Evolutionary conservation across 225 moss, liverwort and hornwort genomes (phyloP).

Genomic region (Takakia lepidozioides): DNA sequence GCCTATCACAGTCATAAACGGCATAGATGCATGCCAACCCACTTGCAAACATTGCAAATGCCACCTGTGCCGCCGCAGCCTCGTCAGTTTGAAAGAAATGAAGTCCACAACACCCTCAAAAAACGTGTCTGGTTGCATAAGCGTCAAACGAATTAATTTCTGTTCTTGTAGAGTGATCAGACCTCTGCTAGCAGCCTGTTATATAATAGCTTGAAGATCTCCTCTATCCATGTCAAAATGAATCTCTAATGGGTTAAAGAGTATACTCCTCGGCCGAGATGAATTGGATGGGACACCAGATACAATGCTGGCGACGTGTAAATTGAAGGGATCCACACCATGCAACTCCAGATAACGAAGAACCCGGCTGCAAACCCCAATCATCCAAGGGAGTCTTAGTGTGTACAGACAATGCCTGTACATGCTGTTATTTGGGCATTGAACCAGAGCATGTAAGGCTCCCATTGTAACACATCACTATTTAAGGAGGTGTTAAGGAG

Average conservation of each 20-base stretch:
- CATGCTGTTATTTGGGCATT: too few species aligned
- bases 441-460: too few species aligned
- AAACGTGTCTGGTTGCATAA: too few species aligned
- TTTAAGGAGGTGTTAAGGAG: not conserved
- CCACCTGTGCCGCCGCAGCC: constrained; percentile 20
- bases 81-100: not conserved
- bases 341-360: constrained; percentile 43
- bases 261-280: constrained; percentile 56
- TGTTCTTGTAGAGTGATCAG: constrained; percentile 15
- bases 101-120: too few species aligned
- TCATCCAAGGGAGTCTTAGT: not conserved
- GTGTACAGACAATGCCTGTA: too few species aligned
- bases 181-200: too few species aligned
- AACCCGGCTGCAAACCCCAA: constrained; percentile 56
- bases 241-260: too few species aligned
- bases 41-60: constrained; percentile 29
- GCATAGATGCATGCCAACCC: constrained; percentile 54
- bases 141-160: too few species aligned
- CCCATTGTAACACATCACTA: too few species aligned
- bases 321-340: constrained; percentile 66
- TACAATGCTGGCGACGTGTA: constrained; percentile 60
- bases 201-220: too few species aligned
- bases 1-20: constrained; percentile 58
- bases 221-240: too few species aligned
- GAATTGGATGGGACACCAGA: constrained; percentile 60